Percentiles rank a stretch among this genome's conserved stretches.
phyloP scores from a whole-genome alignment of 2,329 filamentous ascomycete genomes.

The Chaetomium strumarium region DNA sequence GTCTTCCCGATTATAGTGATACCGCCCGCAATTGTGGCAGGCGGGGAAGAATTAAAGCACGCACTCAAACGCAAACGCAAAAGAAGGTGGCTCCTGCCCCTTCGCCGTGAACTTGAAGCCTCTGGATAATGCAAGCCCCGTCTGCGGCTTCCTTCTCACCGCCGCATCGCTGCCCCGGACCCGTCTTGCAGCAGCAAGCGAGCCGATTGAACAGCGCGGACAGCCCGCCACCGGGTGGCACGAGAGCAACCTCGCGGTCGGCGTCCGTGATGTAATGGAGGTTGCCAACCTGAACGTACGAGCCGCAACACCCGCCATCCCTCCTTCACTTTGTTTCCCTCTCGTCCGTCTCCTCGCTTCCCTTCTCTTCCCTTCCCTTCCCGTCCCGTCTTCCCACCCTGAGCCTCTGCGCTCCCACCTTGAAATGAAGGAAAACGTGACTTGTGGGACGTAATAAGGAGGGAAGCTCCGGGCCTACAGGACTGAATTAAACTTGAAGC shows the following conservation, averaged over 20 bases:
- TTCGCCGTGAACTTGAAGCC: not conserved
- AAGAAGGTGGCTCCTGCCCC: conserved; percentile 26
- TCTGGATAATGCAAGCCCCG: not conserved
- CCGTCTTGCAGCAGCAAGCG: not conserved
- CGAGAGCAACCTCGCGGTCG: not conserved
- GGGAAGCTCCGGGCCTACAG: no score
- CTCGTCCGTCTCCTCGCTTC: not conserved
- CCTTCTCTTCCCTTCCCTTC: not conserved
- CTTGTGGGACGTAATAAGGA: no score
- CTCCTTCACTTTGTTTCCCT: not conserved
- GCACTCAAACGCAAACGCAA: conserved; percentile 40
- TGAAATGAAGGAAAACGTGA: no score
- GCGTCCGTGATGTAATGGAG: not conserved
- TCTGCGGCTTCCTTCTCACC: not conserved
- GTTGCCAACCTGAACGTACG: not conserved
- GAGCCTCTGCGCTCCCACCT: no score
- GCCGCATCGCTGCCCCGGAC: not conserved
- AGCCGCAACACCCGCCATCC: not conserved
- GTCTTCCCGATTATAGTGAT: not conserved
- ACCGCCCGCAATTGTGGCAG: not conserved
- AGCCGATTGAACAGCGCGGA: not conserved
- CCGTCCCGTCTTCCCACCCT: not conserved
- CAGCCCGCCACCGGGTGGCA: not conserved
- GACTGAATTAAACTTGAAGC: no score
- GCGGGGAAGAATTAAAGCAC: conserved; percentile 12